A percentile compares a stretch with the other conserved stretches of the same genome.
phyloP scores from a whole-genome alignment of 1,284 basidiomycete species.

The Ganoderma sinense region DNA sequence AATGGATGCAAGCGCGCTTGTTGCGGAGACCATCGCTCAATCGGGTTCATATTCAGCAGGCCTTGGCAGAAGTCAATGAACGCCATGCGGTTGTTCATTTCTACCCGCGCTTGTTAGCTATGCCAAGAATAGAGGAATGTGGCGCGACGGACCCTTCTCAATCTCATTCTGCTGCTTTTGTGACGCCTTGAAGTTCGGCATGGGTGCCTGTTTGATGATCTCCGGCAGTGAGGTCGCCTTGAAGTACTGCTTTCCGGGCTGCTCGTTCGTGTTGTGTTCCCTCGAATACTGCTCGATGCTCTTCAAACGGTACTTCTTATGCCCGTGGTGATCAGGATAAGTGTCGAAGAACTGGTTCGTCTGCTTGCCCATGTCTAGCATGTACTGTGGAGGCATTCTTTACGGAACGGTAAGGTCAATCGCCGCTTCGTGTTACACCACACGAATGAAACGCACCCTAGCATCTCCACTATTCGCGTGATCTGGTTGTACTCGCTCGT shows the following conservation, averaged over 20 bases:
- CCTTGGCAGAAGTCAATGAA: constrained; percentile 99
- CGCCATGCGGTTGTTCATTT: constrained; percentile 91
- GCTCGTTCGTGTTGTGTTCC: constrained; percentile 95
- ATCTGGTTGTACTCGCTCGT: constrained; percentile 99
- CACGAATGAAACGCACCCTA: constrained; percentile 72
- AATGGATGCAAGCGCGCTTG: constrained; percentile 97
- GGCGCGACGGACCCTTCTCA: constrained; percentile 79
- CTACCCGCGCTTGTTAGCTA: constrained; percentile 49
- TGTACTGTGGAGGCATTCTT: constrained; percentile 89
- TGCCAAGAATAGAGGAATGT: constrained; percentile 16
- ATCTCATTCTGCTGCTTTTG: constrained; percentile 86
- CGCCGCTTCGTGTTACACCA: not conserved
- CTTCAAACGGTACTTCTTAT: constrained; percentile 92
- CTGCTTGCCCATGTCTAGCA: constrained; percentile 98
- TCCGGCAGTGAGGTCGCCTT: constrained; percentile 94
- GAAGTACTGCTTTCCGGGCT: constrained; percentile 99
- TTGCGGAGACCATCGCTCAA: constrained; percentile 96
- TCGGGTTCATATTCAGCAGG: constrained; percentile 92
- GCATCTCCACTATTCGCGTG: constrained; percentile 97
- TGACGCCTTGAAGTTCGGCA: constrained; percentile 78
- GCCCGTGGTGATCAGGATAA: constrained; percentile 82
- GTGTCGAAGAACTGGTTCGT: constrained; percentile 93
- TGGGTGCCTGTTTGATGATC: constrained; percentile 95
- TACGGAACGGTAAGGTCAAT: constrained; percentile 13
- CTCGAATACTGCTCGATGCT: constrained; percentile 93